Evolutionary conservation across 768 basidiomycete genomes (phyloP), one percentile per base, ranked within the genome.

Genomic region (Lactarius sanguifluus): DNA sequence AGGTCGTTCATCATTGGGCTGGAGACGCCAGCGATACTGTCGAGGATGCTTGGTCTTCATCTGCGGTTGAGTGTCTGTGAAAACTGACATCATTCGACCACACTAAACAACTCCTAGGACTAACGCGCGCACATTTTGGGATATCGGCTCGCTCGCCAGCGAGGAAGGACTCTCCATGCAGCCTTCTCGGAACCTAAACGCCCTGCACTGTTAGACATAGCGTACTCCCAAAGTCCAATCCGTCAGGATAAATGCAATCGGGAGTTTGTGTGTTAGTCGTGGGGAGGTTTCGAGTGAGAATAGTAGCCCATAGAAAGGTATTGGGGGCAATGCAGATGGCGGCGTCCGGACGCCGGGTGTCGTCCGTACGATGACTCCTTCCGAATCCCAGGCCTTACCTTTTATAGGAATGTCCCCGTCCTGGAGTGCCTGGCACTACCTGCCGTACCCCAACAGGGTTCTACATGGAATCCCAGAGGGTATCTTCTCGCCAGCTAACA

Each of bases 91-190:
- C 13, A 23, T n/a, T 66, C n/a, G 23, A n/a, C 5, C 13, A 57
- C 32, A 23, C 30, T 8, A 2, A 58, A n/a, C 3, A 3, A 43
- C 15, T 47, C 43, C 38, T n/a, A 52, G 28, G 38, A 52, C 25
- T 23, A 6, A 10, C 2, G 6, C n/a, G 10, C 57, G 9, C 47
- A 67, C 66, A 1, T 12, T 55, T 64, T 59, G 2, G 23, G 38
- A 43, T 15, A 13, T 2, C 3, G 23, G 36, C 50, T 58, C 15
- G n/a, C 50, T 59, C 41, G n/a, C 66, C 61, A 62, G 30, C 32
- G 40, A 30, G 66, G 32, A n/a, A 62, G 57, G 28, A 47, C 36
- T 54, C 38, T 62, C 65, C 60, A 62, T 5, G 61, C 9, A 2
- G 56, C 55, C 38, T 32, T 66, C 25, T 28, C 45, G 0, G 25